Base-by-base conservation (phyloP, 345 rosid genomes). In the Sonneratia caseolaris region DNA sequence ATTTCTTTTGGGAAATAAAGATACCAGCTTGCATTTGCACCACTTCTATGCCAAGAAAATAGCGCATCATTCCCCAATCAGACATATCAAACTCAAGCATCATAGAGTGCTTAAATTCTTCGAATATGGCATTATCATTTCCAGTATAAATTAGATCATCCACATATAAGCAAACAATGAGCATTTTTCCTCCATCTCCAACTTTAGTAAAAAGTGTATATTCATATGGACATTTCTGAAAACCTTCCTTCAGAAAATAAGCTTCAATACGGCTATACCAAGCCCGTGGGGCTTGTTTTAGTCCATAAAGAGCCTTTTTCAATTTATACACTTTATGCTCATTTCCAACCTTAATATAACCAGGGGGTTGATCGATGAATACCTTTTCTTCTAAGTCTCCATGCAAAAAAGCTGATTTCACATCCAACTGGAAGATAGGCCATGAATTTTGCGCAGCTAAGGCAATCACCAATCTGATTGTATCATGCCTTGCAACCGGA, bases 31-130 rank as follows among this genome's bases (percentile, higher is more conserved):
- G 1, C 1, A n/a, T 37, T 68, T 73, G 43, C 6, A 24, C 1
- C 36, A 53, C 56, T 66, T 73, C 8, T 24, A 73, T 37, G 36
- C 76, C 59, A 22, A 67, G 48, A 55, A 73, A 73, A n/a, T 22
- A 73, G 2, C 53, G 27, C 66, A 73, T 73, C 14, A 66, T 24
- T 6, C 71, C 55, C 13, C 67, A 48, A 73, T 55, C 37, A 7
- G 56, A 16, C 71, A 67, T 73, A 15, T 53, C 70, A 38, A 67
- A 55, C 38, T 66, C 66, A n/a, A 11, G n/a, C 24, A 21, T 56
- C 62, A 56, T 56, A 27, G 62, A 15, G 27, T 3, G 21, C 32
- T 5, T 56, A 18, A 56, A 56, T 1, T 21, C 24, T 2, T 56
- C 62, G 4, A 56, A 12, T 3, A 56, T 56, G n/a, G 0, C 0